Conservation (phyloP, 2,329 filamentous ascomycete genomes). For the Ophiognomonia clavigignenti-juglandacearum region DNA sequence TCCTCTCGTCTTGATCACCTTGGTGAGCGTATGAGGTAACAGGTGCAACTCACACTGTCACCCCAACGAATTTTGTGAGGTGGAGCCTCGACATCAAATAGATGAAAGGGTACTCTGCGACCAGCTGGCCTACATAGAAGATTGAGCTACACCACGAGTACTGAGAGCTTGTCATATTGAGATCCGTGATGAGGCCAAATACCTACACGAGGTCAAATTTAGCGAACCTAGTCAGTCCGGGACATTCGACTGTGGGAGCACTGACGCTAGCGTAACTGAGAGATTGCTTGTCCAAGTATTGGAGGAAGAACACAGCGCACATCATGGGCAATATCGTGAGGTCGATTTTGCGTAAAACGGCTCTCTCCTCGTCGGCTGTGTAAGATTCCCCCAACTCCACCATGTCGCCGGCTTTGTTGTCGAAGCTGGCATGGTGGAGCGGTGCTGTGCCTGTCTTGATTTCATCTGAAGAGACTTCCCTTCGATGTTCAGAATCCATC, state of each 20-base stretch:
- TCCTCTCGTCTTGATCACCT: too few relatives aligned
- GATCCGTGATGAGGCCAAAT: conserved; percentile 40
- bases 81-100: conserved; percentile 46
- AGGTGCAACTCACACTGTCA: too few relatives aligned
- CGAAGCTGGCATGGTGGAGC: not conserved
- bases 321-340: conserved; percentile 29
- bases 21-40: too few relatives aligned
- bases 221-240: not conserved
- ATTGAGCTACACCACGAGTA: conserved; percentile 45
- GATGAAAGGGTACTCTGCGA: conserved; percentile 44
- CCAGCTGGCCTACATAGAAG: conserved; percentile 40
- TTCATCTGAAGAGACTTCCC: not conserved
- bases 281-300: conserved; percentile 44
- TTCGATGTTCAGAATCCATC: not conserved
- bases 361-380: conserved; percentile 27
- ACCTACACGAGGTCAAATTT: conserved; percentile 22
- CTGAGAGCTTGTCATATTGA: conserved; percentile 37
- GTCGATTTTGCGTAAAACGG: conserved; percentile 28
- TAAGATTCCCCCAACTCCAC: conserved; percentile 18
- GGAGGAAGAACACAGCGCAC: conserved; percentile 37
- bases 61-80: conserved; percentile 45
- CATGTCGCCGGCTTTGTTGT: conserved; percentile 18
- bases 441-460: not conserved
- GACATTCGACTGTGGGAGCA: not conserved
- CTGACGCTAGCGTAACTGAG: conserved; percentile 39